These are phyloP conservation scores for Xylaria cubensis DNA, from an alignment of 495 filamentous ascomycete genomes.

Conservation along the genomic window DNA sequence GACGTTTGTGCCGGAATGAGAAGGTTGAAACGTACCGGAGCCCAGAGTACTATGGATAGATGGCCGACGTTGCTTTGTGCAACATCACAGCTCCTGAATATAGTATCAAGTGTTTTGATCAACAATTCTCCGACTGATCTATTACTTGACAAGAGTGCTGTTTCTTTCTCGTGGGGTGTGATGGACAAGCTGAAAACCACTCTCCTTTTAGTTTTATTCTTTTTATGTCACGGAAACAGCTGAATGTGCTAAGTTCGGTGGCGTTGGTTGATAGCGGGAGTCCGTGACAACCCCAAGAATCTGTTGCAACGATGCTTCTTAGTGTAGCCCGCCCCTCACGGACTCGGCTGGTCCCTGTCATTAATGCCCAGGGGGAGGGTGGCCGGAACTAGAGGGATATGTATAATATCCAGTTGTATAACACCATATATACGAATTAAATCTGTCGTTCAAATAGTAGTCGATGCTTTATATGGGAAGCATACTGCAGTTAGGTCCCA, in stretches of 20 bases:
- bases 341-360: conserved; percentile 16
- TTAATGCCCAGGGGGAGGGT: background rate
- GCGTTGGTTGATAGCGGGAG: conserved; percentile 6
- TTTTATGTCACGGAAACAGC: conserved; percentile 16
- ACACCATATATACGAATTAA: background rate
- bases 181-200: conserved; percentile 16
- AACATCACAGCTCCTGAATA: conserved; percentile 25
- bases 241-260: conserved; percentile 23
- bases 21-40: conserved; percentile 26
- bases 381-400: background rate
- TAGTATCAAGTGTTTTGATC: conserved; percentile 22
- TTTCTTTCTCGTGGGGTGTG: background rate
- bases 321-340: conserved; percentile 16
- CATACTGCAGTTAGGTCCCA: background rate
- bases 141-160: background rate
- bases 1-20: conserved; percentile 20
- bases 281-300: conserved; percentile 21
- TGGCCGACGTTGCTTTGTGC: conserved; percentile 11
- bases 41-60: conserved; percentile 25
- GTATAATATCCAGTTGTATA: conserved; percentile 2
- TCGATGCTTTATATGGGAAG: background rate
- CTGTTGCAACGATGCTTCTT: conserved; percentile 14
- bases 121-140: conserved; percentile 20
- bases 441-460: background rate
- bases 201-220: background rate